Percentiles rank a stretch among this genome's conserved stretches.
Conservation (phyloP, 768 basidiomycete genomes). For the Terana coerulea region DNA sequence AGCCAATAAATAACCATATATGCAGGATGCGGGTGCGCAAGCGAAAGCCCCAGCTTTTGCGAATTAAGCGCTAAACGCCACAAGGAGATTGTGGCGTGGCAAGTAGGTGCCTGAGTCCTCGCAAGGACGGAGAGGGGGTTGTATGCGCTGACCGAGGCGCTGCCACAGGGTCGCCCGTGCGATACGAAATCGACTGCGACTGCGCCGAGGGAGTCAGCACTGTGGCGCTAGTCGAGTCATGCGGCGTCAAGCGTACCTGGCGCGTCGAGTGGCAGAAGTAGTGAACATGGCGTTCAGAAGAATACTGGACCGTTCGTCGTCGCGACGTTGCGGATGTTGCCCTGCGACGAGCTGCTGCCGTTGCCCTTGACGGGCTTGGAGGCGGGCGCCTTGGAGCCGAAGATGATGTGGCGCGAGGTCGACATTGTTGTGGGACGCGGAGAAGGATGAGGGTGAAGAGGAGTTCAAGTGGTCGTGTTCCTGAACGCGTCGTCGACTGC, state of each 20-base stretch:
- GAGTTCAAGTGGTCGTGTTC: not conserved
- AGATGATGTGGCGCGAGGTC: not conserved
- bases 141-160: not conserved
- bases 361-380: constrained; percentile 9
- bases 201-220: not conserved
- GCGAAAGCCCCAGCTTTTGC: not conserved
- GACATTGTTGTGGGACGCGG: not conserved
- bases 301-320: constrained; percentile 10
- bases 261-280: too few species aligned
- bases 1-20: too few species aligned
- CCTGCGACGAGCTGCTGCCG: constrained; percentile 5
- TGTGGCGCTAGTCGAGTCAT: not conserved
- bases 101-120: not conserved
- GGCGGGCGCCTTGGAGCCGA: constrained; percentile 6
- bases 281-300: constrained; percentile 7
- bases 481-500: not conserved
- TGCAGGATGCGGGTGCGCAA: too few species aligned
- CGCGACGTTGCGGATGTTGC: constrained; percentile 2
- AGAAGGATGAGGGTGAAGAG: not conserved
- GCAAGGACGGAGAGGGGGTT: not conserved
- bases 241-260: not conserved
- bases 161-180: not conserved
- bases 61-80: not conserved
- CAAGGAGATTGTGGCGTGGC: constrained; percentile 2
- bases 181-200: not conserved